A percentile compares a stretch with the other conserved stretches of the same genome.
These are phyloP conservation scores for Periconia sp. DNA, from an alignment of 2,329 filamentous ascomycete genomes.

Conservation along the genomic window DNA sequence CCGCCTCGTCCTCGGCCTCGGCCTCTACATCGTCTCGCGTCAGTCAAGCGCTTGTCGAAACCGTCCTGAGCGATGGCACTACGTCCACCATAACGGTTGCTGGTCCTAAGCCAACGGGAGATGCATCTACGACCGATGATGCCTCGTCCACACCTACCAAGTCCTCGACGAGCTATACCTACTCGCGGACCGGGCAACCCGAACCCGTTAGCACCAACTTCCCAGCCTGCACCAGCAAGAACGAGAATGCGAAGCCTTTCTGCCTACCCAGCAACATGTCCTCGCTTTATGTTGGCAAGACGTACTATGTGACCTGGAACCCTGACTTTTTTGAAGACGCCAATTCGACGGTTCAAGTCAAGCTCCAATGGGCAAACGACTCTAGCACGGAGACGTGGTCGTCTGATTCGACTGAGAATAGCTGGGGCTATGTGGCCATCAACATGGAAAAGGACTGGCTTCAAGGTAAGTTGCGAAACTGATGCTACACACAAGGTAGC, in stretches of 20 bases:
- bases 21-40: constrained; percentile 16
- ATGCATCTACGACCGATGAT: background rate
- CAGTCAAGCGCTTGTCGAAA: constrained; percentile 22
- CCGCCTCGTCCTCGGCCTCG: constrained; percentile 15
- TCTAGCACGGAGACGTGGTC: constrained; percentile 43
- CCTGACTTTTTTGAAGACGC: constrained; percentile 21
- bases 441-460: constrained; percentile 50
- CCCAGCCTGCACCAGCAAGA: constrained; percentile 32
- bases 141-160: constrained; percentile 9
- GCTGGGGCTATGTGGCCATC: constrained; percentile 47
- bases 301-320: constrained; percentile 44
- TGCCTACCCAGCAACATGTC: constrained; percentile 44
- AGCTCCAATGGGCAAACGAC: constrained; percentile 44
- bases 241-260: constrained; percentile 34
- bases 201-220: constrained; percentile 30
- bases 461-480: constrained; percentile 28
- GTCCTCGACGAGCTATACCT: constrained; percentile 15
- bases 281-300: constrained; percentile 44
- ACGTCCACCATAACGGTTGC: constrained; percentile 22
- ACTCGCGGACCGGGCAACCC: constrained; percentile 11
- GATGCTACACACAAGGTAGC: too few species aligned
- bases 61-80: constrained; percentile 25
- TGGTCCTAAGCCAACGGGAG: constrained; percentile 15
- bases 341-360: constrained; percentile 31
- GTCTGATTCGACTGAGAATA: constrained; percentile 44